A percentile compares a stretch with the other conserved stretches of the same genome.
These are phyloP conservation scores for Caryocar brasiliense DNA, from an alignment of 441 rosid genomes.

Conservation along the genomic window DNA sequence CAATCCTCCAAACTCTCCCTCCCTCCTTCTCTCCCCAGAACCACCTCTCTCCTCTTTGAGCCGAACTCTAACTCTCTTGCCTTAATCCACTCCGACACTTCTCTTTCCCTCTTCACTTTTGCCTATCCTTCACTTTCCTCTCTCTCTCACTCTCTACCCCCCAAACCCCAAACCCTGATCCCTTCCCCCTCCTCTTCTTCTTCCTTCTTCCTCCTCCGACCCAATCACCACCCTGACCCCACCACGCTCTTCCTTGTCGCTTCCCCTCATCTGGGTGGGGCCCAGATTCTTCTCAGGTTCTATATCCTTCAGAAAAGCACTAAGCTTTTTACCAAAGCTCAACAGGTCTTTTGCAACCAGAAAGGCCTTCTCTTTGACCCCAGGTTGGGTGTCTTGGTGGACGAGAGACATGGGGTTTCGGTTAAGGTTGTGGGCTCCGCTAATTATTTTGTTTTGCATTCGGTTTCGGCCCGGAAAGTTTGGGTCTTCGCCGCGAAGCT, in stretches of 20 bases:
- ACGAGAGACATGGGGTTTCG: constrained; percentile 41
- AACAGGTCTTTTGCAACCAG: constrained; percentile 45
- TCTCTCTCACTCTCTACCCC: constrained; percentile 29
- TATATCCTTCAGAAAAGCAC: constrained; percentile 21
- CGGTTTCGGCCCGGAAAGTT: constrained; percentile 42
- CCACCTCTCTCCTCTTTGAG: constrained; percentile 45
- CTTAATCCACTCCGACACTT: constrained; percentile 49
- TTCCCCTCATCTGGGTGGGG: constrained; percentile 43
- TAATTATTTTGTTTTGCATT: constrained; percentile 52
- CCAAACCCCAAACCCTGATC: constrained; percentile 39
- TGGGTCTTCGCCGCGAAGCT: constrained; percentile 49
- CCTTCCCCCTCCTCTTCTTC: constrained; percentile 57
- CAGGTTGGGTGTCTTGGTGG: constrained; percentile 46
- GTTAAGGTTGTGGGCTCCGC: constrained; percentile 47
- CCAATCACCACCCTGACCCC: constrained; percentile 16
- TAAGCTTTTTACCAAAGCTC: constrained; percentile 32
- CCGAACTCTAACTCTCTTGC: constrained; percentile 60
- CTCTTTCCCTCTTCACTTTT: constrained; percentile 48
- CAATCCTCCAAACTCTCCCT: constrained; percentile 46
- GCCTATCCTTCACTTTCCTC: constrained; percentile 21
- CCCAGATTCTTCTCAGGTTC: constrained; percentile 50
- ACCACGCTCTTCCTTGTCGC: constrained; percentile 38
- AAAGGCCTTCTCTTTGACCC: constrained; percentile 42
- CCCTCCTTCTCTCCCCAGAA: constrained; percentile 30
- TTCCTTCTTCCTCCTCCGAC: constrained; percentile 36